These are phyloP conservation scores for Rasamsonia emersonii DNA, from an alignment of 2,329 filamentous ascomycete genomes.

Conservation along the genomic window DNA sequence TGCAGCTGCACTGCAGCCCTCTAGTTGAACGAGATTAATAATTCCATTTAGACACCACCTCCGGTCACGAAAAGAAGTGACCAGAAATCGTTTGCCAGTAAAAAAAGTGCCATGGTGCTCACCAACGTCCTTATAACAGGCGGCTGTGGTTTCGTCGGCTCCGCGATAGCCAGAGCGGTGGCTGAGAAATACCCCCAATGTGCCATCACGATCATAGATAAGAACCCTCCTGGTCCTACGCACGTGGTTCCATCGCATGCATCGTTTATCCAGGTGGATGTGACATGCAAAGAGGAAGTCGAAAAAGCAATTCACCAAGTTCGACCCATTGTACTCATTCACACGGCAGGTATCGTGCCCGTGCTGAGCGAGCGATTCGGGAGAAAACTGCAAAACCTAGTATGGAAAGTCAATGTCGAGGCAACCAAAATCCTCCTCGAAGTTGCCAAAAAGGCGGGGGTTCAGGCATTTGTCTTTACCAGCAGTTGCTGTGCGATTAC, in stretches of 20 bases:
- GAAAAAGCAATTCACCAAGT: conserved; percentile 28
- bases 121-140: conserved; percentile 28
- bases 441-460: conserved; percentile 36
- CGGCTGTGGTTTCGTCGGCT: conserved; percentile 32
- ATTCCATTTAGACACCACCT: background rate
- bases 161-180: conserved; percentile 29
- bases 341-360: conserved; percentile 45
- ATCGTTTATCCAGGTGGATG: conserved; percentile 23
- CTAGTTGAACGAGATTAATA: too few species aligned
- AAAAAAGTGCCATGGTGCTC: conserved; percentile 8
- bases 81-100: background rate
- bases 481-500: conserved; percentile 47
- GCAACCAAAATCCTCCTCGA: conserved; percentile 47
- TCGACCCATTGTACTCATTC: conserved; percentile 43
- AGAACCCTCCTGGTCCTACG: conserved; percentile 19
- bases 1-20: too few species aligned
- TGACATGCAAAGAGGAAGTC: conserved; percentile 22
- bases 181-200: conserved; percentile 28
- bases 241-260: conserved; percentile 18
- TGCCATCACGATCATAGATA: conserved; percentile 29
- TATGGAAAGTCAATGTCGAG: conserved; percentile 45
- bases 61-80: background rate
- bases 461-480: conserved; percentile 47
- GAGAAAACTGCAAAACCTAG: conserved; percentile 26
- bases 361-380: conserved; percentile 27